phyloP scores from a whole-genome alignment of 257 asterid species.

The Lithospermum erythrorhizon region DNA sequence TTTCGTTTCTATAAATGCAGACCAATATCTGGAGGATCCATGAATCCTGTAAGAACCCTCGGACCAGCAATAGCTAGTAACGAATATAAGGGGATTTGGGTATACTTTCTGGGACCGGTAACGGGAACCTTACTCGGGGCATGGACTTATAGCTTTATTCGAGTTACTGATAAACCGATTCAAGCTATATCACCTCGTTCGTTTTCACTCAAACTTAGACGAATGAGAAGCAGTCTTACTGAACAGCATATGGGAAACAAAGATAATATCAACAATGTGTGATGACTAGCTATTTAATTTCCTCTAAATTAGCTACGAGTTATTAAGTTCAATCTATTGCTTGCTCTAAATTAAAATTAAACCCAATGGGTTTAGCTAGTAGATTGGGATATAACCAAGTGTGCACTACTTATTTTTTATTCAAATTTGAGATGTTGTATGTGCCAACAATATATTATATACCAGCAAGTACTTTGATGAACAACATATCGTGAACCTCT shows the following conservation, averaged over 20 bases:
- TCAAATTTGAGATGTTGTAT: too few species aligned
- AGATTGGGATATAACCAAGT: too few species aligned
- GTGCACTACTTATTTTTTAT: too few species aligned
- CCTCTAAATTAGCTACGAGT: too few species aligned
- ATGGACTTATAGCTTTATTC: conserved; percentile 50
- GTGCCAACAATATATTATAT: too few species aligned
- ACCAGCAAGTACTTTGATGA: too few species aligned
- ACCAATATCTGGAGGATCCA: conserved; percentile 84
- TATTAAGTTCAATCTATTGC: too few species aligned
- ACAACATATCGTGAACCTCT: too few species aligned
- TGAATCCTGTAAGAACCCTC: conserved; percentile 73
- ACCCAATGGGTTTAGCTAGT: too few species aligned
- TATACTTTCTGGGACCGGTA: conserved; percentile 58
- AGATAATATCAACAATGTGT: not conserved
- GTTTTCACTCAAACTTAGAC: not conserved
- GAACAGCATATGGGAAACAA: not conserved
- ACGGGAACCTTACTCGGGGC: conserved; percentile 64
- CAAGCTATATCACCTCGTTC: conserved; percentile 25
- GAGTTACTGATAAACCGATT: conserved; percentile 39
- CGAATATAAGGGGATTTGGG: conserved; percentile 59
- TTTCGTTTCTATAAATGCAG: conserved; percentile 14
- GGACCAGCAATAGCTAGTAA: conserved; percentile 85
- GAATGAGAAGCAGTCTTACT: not conserved
- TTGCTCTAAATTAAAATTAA: too few species aligned
- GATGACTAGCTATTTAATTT: not conserved